Evolutionary conservation across 2,329 filamentous ascomycete genomes (phyloP).

Genomic region (Cercospora sp.): DNA sequence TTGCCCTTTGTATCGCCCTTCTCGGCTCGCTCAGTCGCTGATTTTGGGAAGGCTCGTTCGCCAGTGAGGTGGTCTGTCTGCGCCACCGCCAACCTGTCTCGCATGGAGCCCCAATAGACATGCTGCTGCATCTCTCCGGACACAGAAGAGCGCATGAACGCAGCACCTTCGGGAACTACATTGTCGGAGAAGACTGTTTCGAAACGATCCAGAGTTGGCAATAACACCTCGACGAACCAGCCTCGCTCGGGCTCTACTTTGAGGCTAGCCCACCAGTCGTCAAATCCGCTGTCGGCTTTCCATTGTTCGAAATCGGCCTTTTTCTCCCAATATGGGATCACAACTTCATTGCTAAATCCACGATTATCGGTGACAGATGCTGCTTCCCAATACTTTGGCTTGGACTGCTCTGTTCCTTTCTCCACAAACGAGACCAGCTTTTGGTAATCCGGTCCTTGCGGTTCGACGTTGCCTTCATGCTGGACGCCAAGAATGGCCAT

Average conservation of each 20-base stretch:
- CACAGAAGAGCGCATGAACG: slow-evolving; percentile 44
- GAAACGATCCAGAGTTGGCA: slow-evolving; percentile 47
- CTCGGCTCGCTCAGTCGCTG: slow-evolving; percentile 18
- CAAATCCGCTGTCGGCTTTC: slow-evolving; percentile 14
- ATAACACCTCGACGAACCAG: slow-evolving; percentile 49
- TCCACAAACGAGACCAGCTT: slow-evolving; percentile 28
- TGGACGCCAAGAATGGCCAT: slow-evolving; percentile 43
- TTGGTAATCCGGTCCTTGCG: slow-evolving; percentile 16
- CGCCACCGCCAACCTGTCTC: slow-evolving; percentile 45
- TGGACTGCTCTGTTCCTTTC: slow-evolving; percentile 22
- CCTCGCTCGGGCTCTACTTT: slow-evolving; percentile 37
- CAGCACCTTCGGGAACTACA: slow-evolving; percentile 44
- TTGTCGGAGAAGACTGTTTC: slow-evolving; percentile 48
- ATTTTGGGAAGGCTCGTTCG: slow-evolving; percentile 38
- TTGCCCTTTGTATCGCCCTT: slow-evolving; percentile 12
- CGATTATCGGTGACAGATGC: slow-evolving; percentile 39
- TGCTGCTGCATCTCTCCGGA: slow-evolving; percentile 47
- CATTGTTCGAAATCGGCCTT: slow-evolving; percentile 40
- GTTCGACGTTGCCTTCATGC: slow-evolving; percentile 14
- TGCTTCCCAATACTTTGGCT: slow-evolving; percentile 39
- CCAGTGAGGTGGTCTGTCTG: slow-evolving; percentile 36
- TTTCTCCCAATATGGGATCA: slow-evolving; percentile 45
- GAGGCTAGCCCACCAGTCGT: slow-evolving; percentile 43
- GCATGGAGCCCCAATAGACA: slow-evolving; percentile 52
- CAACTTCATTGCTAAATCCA: slow-evolving; percentile 41